Percentiles rank a stretch among this genome's conserved stretches.
phyloP scores from a whole-genome alignment of 1,284 basidiomycete species.

The Mycena citricolor region DNA sequence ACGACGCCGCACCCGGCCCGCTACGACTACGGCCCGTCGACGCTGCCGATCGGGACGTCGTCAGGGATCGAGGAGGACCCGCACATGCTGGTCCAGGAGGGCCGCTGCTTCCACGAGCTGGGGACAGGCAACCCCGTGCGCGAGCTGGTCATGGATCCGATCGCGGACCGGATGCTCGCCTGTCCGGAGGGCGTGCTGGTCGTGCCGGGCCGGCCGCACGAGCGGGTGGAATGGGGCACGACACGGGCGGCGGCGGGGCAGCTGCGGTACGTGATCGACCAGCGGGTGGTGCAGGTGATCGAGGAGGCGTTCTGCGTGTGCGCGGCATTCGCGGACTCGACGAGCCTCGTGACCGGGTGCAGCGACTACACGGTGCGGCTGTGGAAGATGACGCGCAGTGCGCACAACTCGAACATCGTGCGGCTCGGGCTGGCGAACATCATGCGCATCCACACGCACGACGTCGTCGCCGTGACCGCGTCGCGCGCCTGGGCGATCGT shows the following conservation, averaged over 20 bases:
- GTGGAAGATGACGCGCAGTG: constrained; percentile 60
- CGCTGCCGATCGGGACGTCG: constrained; percentile 66
- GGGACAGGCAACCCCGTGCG: constrained; percentile 44
- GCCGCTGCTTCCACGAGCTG: constrained; percentile 56
- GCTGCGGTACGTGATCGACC: background rate
- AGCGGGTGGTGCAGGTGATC: constrained; percentile 54
- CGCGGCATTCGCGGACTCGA: constrained; percentile 72
- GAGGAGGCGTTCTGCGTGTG: constrained; percentile 73
- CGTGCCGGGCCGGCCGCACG: constrained; percentile 62
- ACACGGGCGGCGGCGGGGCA: background rate
- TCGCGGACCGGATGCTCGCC: constrained; percentile 64
- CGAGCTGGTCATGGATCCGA: constrained; percentile 54
- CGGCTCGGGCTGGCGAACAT: constrained; percentile 59
- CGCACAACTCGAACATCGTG: constrained; percentile 20
- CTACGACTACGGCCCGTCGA: constrained; percentile 66
- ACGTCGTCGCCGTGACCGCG: constrained; percentile 68
- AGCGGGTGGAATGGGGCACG: constrained; percentile 67
- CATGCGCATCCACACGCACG: constrained; percentile 71
- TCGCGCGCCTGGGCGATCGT: constrained; percentile 83
- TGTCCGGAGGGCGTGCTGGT: constrained; percentile 59
- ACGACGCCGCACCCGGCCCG: constrained; percentile 77
- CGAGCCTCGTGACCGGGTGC: constrained; percentile 75
- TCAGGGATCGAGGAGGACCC: constrained; percentile 83
- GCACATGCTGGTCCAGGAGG: constrained; percentile 59
- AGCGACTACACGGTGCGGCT: constrained; percentile 73